Percentiles rank a stretch among this genome's conserved stretches.
Evolutionary conservation across 2,329 filamentous ascomycete species (phyloP).

Genomic region (Diaporthe sp.): DNA sequence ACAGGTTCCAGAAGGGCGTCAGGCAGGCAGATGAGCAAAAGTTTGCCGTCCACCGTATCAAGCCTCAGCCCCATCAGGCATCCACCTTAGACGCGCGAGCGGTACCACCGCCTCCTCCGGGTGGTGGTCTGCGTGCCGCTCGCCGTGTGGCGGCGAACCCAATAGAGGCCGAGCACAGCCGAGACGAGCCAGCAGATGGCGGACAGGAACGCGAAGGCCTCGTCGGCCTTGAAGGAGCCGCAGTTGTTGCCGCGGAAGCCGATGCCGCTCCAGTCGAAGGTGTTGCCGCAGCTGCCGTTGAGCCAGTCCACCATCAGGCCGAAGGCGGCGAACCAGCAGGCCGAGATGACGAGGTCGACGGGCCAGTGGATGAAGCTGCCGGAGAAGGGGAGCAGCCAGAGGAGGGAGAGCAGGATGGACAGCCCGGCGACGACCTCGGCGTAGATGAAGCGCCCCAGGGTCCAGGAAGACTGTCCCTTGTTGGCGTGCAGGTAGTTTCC

Average conservation of each 20-base stretch:
- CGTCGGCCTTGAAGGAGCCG: slow-evolving; percentile 76
- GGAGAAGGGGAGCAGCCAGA: slow-evolving; percentile 81
- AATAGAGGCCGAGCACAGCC: slow-evolving; percentile 68
- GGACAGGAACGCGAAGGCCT: slow-evolving; percentile 79
- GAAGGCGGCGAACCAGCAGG: slow-evolving; percentile 79
- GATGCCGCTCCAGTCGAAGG: slow-evolving; percentile 73
- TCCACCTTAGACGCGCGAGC: slow-evolving; percentile 55
- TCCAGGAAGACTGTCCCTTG: slow-evolving; percentile 61
- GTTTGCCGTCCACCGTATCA: background rate
- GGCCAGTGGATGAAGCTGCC: slow-evolving; percentile 78
- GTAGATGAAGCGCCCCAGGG: slow-evolving; percentile 78
- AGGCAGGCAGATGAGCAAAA: background rate
- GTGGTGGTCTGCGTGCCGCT: slow-evolving; percentile 44
- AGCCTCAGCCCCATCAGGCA: background rate
- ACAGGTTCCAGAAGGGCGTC: too few species aligned
- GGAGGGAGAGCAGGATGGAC: slow-evolving; percentile 75
- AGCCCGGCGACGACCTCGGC: slow-evolving; percentile 78
- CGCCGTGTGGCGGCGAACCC: slow-evolving; percentile 59
- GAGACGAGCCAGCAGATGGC: slow-evolving; percentile 79
- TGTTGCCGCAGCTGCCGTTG: slow-evolving; percentile 63
- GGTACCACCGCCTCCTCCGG: slow-evolving; percentile 56
- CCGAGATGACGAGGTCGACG: slow-evolving; percentile 75
- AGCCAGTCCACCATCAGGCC: slow-evolving; percentile 72
- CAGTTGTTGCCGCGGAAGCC: slow-evolving; percentile 65
- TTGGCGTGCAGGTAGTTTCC: slow-evolving; percentile 70